These are phyloP conservation scores for Suillus americanus DNA, from an alignment of 768 basidiomycete genomes.

Conservation along the genomic window DNA sequence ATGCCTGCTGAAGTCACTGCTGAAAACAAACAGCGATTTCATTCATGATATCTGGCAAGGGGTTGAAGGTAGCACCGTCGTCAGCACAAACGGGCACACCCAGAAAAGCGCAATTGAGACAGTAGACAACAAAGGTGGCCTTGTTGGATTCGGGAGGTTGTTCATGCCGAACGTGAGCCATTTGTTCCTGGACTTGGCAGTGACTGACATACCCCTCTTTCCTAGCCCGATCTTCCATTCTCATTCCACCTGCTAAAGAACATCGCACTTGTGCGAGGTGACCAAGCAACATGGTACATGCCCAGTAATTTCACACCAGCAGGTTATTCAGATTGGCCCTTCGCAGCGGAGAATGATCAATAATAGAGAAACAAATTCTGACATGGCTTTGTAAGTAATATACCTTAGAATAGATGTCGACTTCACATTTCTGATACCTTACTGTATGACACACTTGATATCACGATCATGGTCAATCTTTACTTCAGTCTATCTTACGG, in stretches of 20 bases:
- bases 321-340: constrained; percentile 33
- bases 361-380: not conserved
- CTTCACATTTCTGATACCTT: too few relatives aligned
- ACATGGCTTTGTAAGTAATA: not conserved
- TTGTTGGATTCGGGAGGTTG: constrained; percentile 38
- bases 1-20: constrained; percentile 15
- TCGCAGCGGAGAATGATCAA: constrained; percentile 15
- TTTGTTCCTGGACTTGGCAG: not conserved
- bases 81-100: constrained; percentile 46
- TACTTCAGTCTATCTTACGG: too few relatives aligned
- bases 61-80: constrained; percentile 32
- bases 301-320: constrained; percentile 20
- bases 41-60: constrained; percentile 43
- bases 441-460: too few relatives aligned
- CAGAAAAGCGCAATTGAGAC: constrained; percentile 37
- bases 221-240: constrained; percentile 34
- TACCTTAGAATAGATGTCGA: not conserved
- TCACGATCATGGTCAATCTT: too few relatives aligned
- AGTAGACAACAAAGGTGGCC: constrained; percentile 33
- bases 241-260: constrained; percentile 23
- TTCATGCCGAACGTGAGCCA: constrained; percentile 40
- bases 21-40: constrained; percentile 40
- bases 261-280: constrained; percentile 18
- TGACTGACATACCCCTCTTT: not conserved
- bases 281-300: constrained; percentile 23